Evolutionary conservation across 2,329 filamentous ascomycete genomes (phyloP), one percentile per base, ranked within the genome.

Genomic region (Trichoderma sp.): DNA sequence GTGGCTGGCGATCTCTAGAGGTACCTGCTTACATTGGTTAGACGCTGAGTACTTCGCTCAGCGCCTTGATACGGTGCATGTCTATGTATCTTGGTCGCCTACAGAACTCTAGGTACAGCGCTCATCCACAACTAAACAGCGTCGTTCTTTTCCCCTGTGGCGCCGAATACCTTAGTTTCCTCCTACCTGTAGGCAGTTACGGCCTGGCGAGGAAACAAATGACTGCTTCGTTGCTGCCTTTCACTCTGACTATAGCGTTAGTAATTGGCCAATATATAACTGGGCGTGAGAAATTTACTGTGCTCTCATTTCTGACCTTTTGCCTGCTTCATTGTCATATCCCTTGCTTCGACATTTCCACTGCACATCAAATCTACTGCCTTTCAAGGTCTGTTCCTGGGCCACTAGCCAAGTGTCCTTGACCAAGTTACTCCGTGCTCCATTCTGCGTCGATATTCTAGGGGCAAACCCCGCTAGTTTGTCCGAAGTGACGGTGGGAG

Each of bases 391-490:
- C 41, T 29, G 5, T 67, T 59, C 14, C 41, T 53, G 27, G 59
- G 71, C 60, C 53, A 71, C 67, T 71, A 71, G 67, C 56, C 24
- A 71, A 18, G 38, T 38, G 14, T 62, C 60, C 45, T 53, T 21
- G 45, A 53, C 45, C 45, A 53, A 53, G 45, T 53, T 53, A 53
- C 45, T 53, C 45, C 45, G 45, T 63, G 67, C 68, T 64, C 71
- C 59, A 73, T 73, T 21, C 31, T 31, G 29, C 18, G 45, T 38
- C 11, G 60, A 27, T 38, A 21, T 38, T 53, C 41, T 64, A 65
- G 59, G 71, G 71, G 59, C 45, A 59, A 76, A 76, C 75, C 75
- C 75, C 69, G 75, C 75, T 73, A 76, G 75, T 76, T 76, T 76
- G 75, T 68, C 71, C 69, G 71, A 69, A 41, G 71, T n/a, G 38